Evolutionary conservation across 1,284 basidiomycete species (phyloP).

Genomic region (Fomitiporia mediterranea): DNA sequence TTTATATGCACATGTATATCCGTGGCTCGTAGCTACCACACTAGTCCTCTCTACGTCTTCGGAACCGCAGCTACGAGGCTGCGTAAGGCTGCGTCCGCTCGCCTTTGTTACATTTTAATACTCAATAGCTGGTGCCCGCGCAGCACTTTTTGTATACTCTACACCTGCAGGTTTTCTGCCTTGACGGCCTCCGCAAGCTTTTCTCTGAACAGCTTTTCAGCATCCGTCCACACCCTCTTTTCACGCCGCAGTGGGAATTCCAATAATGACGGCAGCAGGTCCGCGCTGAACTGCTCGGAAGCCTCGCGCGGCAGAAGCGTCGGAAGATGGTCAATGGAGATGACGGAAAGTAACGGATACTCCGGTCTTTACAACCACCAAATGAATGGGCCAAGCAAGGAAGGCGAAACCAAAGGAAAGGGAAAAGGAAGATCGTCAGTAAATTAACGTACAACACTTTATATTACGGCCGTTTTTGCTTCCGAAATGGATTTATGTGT

Average conservation of each 20-base stretch:
- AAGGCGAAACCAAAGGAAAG: no score
- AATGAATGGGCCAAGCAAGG: background rate
- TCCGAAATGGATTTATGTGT: background rate
- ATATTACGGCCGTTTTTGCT: no score
- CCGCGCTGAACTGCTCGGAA: slow-evolving; percentile 92
- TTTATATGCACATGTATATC: no score
- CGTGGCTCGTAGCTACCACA: no score
- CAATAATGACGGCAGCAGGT: slow-evolving; percentile 85
- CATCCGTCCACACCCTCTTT: slow-evolving; percentile 86
- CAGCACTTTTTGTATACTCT: no score
- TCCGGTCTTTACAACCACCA: slow-evolving; percentile 38
- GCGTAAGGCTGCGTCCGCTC: background rate
- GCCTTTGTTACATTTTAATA: no score
- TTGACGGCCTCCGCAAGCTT: slow-evolving; percentile 68
- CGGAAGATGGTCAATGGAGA: slow-evolving; percentile 98
- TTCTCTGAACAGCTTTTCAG: slow-evolving; percentile 79
- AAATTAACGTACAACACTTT: no score
- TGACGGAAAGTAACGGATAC: slow-evolving; percentile 71
- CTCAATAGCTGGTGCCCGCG: no score
- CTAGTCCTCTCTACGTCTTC: no score
- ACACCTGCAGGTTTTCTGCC: slow-evolving; percentile 28
- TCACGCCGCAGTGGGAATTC: slow-evolving; percentile 65
- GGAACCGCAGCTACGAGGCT: background rate
- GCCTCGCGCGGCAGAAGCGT: slow-evolving; percentile 95
- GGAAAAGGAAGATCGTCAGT: no score